These are phyloP conservation scores for Ceratocystis diversiconidia DNA, from an alignment of 2,329 filamentous ascomycete species.

Conservation along the genomic window DNA sequence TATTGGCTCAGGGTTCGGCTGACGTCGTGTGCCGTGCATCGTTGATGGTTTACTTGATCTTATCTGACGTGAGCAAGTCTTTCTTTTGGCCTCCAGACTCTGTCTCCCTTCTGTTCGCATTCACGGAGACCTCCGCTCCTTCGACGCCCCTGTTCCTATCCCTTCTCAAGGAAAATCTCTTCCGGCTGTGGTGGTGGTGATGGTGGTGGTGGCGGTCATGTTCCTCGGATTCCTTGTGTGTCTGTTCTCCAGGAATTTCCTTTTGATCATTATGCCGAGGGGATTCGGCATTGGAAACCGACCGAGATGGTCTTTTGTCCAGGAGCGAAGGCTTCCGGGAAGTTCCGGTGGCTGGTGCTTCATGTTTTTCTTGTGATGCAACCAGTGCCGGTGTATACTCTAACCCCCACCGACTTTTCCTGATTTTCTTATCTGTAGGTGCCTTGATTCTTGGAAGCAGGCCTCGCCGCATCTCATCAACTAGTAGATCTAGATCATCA, in stretches of 20 bases:
- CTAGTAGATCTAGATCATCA: constrained; percentile 35
- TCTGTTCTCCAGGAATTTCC: neutral
- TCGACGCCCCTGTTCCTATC: constrained; percentile 6
- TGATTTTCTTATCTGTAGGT: neutral
- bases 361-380: neutral
- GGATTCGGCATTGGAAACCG: neutral
- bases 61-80: constrained; percentile 38
- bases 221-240: neutral
- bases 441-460: constrained; percentile 5
- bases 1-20: constrained; percentile 12
- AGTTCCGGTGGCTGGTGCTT: neutral
- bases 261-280: neutral
- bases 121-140: neutral
- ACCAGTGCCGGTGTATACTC: neutral
- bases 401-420: constrained; percentile 6
- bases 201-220: neutral
- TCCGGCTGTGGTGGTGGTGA: neutral
- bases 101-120: neutral
- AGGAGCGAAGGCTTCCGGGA: neutral
- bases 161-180: constrained; percentile 13
- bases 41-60: constrained; percentile 43
- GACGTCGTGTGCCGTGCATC: constrained; percentile 3
- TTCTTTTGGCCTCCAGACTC: neutral
- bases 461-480: constrained; percentile 24
- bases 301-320: neutral